Base-by-base conservation (phyloP, 2,329 filamentous ascomycete genomes). In the Aurifilum marmelostoma region DNA sequence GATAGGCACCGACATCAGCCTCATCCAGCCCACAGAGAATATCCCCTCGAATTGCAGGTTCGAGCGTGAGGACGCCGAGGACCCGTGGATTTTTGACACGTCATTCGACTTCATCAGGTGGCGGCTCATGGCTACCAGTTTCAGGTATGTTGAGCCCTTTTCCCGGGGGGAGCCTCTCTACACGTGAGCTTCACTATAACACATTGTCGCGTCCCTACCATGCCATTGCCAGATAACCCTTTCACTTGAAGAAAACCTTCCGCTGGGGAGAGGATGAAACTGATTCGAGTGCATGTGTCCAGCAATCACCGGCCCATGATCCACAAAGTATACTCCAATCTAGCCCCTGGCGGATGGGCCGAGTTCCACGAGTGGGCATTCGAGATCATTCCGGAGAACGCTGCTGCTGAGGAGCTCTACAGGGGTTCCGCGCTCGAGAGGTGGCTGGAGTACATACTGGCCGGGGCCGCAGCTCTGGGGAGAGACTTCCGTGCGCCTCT, bases 1-100 rank as follows among this genome's bases (percentile, higher is more conserved):
- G 32, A 61, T 69, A 61, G 69, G 69, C 2, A 71, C 69, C 39
- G 69, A 69, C 34, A 60, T 71, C 3, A 71, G 69, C 63, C 64
- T 69, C 58, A 71, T 71, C 7, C 69, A 71, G 32, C 69, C 69
- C 16, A 47, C 54, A 54, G 60, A 67, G 11, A 61, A 58, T 32
- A n/a, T 68, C 24, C 67, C 67, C 7, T 41, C 54, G 5, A 68
- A 68, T 29, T 54, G 52, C 39, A 50, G n/a, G 2, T 68, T 68
- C 39, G 67, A 65, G 37, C 52, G 52, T 62, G 67, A 68, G 18
- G 67, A 68, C 39, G 59, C 56, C 18, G 68, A 69, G 52, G 65
- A 69, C 29, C 21, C 32, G 14, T 69, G 67, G 67, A 37, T 69
- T 29, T 62, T 54, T 47, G 47, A 63, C n/a, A 29, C 16, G 9